phyloP scores from a whole-genome alignment of 2,329 filamentous ascomycete genomes.

The Aspergillus jensenii region DNA sequence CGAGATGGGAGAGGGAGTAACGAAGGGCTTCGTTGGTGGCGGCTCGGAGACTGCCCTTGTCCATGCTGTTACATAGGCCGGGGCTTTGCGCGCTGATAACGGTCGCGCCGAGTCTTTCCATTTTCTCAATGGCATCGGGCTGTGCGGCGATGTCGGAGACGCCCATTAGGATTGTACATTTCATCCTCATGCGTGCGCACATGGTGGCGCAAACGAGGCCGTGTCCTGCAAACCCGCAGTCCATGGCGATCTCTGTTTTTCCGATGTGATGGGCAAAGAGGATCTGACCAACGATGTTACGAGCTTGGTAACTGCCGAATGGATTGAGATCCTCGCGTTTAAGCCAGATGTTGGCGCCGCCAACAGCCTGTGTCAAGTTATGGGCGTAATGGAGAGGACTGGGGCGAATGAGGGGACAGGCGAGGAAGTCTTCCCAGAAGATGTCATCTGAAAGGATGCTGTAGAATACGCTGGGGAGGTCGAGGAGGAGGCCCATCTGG shows the following conservation, averaged over 20 bases:
- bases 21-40: conserved; percentile 92
- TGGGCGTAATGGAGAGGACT: conserved; percentile 84
- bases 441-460: conserved; percentile 23
- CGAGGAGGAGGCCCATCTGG: conserved; percentile 25
- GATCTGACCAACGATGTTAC: conserved; percentile 91
- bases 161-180: conserved; percentile 97
- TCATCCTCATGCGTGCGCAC: conserved; percentile 95
- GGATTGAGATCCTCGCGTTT: conserved; percentile 97
- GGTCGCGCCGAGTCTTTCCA: conserved; percentile 86
- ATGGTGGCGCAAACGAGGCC: conserved; percentile 95
- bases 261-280: conserved; percentile 82
- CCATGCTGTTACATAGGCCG: conserved; percentile 56
- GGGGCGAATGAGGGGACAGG: conserved; percentile 55
- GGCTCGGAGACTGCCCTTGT: conserved; percentile 66
- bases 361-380: conserved; percentile 78
- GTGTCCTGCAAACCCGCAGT: conserved; percentile 94
- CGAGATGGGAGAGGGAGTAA: conserved; percentile 83
- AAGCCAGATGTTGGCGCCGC: conserved; percentile 92
- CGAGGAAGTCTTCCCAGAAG: conserved; percentile 27
- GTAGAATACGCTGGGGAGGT: conserved; percentile 27
- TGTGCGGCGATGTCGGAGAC: conserved; percentile 92
- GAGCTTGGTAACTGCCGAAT: conserved; percentile 97
- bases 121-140: conserved; percentile 92
- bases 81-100: conserved; percentile 68
- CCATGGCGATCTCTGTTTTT: conserved; percentile 94